Percentiles rank a stretch among this genome's conserved stretches.
phyloP scores from a whole-genome alignment of 2,329 filamentous ascomycete genomes.

The Claviceps pusilla region DNA sequence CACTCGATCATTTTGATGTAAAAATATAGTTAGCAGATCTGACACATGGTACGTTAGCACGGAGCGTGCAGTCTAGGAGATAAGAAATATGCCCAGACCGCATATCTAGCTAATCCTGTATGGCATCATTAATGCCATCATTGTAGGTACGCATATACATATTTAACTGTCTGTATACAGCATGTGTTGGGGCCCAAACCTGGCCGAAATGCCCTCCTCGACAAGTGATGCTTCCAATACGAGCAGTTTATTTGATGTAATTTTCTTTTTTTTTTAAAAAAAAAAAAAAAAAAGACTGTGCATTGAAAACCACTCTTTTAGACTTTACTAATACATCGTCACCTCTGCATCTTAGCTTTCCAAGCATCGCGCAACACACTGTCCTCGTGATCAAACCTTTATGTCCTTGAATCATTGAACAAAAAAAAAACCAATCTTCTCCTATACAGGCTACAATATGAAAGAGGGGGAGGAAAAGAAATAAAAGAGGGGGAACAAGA shows the following conservation, averaged over 20 bases:
- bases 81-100: too few relatives aligned
- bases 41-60: too few relatives aligned
- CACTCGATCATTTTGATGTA: neutral
- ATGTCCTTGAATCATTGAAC: neutral
- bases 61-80: too few relatives aligned
- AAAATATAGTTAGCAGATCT: neutral
- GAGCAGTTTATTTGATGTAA: too few relatives aligned
- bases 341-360: neutral
- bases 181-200: too few relatives aligned
- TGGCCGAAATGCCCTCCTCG: too few relatives aligned
- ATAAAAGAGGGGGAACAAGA: neutral
- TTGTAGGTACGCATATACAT: too few relatives aligned
- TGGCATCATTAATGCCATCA: too few relatives aligned
- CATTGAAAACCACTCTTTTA: neutral
- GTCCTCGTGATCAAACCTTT: neutral
- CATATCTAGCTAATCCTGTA: too few relatives aligned
- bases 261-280: too few relatives aligned
- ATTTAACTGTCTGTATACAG: too few relatives aligned
- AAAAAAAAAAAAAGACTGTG: neutral
- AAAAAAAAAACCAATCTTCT: neutral
- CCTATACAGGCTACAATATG: neutral
- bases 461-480: neutral
- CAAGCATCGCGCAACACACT: neutral
- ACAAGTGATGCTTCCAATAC: too few relatives aligned
- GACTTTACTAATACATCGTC: neutral